Evolutionary conservation across 768 basidiomycete genomes (phyloP), one percentile per base, ranked within the genome.

Genomic region (Ephemerocybe angulata): DNA sequence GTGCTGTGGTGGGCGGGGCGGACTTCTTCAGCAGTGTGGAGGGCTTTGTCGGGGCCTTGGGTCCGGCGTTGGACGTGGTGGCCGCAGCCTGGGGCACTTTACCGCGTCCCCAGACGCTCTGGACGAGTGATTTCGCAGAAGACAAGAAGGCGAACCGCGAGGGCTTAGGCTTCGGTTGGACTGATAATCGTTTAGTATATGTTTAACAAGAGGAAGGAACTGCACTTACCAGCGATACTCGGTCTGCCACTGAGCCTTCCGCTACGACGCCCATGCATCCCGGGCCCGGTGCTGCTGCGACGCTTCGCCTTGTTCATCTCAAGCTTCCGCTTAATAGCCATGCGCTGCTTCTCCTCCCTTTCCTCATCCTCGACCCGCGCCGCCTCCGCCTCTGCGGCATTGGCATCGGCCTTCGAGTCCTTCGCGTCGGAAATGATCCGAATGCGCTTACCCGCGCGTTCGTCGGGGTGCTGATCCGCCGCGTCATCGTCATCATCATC

Each of bases 61-160:
- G 46, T 56, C 70, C 67, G 24, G 65, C 64, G 53, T 65, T 66
- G 33, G 58, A 63, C 27, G 61, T 65, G 1, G 69, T 55, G 21
- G 63, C 58, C 8, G 66, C 49, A 15, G 67, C 40, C n/a, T 65
- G 58, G 8, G 69, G 53, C 10, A 67, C 38, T 61, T 76, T 78
- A 7, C 74, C 81, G 59, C 86, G 75, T 60, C 82, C 84, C 87
- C 87, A 90, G 1, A 91, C 87, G 58, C 79, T 87, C 61, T 78
- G 75, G 3, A 90, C 88, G 3, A 90, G 71, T 0, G 81, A 80
- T 65, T 88, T 90, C 7, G 89, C 84, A 17, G 78, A 84, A 21
- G 84, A 77, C 5, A 91, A 67, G 72, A 91, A 88, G 1, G 87
- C 89, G 55, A 88, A 83, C 33, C 82, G 80, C 3, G 82, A 74